phyloP scores from a whole-genome alignment of 495 filamentous ascomycete genomes.

The Tuber indicum region DNA sequence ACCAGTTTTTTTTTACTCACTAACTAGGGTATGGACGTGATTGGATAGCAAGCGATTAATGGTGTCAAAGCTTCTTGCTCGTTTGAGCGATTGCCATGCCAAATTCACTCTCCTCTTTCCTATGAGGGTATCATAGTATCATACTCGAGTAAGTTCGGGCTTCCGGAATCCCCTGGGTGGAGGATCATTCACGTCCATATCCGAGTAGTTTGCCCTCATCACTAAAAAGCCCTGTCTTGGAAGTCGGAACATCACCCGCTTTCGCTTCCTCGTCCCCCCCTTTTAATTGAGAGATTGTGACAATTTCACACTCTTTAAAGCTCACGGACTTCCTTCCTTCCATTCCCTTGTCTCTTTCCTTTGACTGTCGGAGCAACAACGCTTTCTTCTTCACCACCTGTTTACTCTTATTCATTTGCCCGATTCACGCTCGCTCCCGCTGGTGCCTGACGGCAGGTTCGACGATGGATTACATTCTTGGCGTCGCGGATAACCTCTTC shows the following conservation, averaged over 20 bases:
- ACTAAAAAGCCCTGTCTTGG: background rate
- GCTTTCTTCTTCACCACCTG: background rate
- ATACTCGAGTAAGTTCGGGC: no score
- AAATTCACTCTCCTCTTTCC: no score
- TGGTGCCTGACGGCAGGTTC: background rate
- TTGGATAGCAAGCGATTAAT: no score
- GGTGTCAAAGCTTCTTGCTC: no score
- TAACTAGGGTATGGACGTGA: no score
- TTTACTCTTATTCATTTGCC: background rate
- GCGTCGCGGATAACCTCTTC: slow-evolving; percentile 74
- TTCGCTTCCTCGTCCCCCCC: background rate
- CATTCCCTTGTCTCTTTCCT: background rate
- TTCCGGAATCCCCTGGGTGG: no score
- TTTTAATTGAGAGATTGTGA: background rate
- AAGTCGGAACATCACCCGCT: background rate
- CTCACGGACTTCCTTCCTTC: background rate
- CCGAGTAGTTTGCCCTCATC: background rate
- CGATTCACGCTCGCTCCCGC: background rate
- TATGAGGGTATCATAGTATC: no score
- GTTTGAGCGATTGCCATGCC: no score
- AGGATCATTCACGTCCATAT: no score
- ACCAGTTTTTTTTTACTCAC: background rate
- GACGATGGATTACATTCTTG: slow-evolving; percentile 87
- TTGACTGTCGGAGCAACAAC: background rate
- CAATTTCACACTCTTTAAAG: background rate